Conservation (phyloP, 1,284 basidiomycete genomes). For the Ceratobasidium sp. region DNA sequence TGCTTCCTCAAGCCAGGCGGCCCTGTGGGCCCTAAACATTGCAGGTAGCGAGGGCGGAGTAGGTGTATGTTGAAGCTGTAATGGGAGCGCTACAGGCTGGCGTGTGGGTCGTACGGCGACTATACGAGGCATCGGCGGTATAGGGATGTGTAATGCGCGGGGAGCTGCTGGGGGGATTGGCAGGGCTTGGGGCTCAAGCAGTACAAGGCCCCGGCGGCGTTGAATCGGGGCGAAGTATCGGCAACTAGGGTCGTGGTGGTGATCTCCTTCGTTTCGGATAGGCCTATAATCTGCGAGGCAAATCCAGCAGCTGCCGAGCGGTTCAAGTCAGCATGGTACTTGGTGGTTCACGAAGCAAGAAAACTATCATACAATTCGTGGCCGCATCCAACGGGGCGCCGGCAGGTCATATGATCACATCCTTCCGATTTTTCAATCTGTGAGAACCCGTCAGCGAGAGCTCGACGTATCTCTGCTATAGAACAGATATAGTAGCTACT, state of each 20-base stretch:
- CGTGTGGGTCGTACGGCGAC: no score
- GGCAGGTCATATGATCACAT: constrained; percentile 47
- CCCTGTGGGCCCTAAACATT: no score
- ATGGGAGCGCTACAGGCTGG: no score
- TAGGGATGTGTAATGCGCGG: no score
- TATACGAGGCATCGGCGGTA: no score
- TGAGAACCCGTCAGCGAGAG: no score
- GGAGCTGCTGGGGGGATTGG: no score
- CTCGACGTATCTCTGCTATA: background rate
- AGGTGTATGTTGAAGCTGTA: no score
- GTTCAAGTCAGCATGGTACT: background rate
- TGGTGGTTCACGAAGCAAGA: background rate
- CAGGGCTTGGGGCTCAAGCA: no score
- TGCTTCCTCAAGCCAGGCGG: no score
- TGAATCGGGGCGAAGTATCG: background rate
- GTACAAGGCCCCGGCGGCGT: no score
- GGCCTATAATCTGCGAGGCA: constrained; percentile 19
- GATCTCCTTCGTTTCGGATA: constrained; percentile 7
- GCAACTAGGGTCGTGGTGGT: constrained; percentile 23
- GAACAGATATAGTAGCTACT: background rate
- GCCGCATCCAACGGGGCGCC: constrained; percentile 40
- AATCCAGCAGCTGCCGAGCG: constrained; percentile 6
- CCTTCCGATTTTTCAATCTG: constrained; percentile 43
- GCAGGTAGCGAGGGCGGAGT: no score
- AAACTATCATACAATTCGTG: constrained; percentile 39